Evolutionary conservation across 208 protist genomes (phyloP).

Genomic region (Leishmania arabica): DNA sequence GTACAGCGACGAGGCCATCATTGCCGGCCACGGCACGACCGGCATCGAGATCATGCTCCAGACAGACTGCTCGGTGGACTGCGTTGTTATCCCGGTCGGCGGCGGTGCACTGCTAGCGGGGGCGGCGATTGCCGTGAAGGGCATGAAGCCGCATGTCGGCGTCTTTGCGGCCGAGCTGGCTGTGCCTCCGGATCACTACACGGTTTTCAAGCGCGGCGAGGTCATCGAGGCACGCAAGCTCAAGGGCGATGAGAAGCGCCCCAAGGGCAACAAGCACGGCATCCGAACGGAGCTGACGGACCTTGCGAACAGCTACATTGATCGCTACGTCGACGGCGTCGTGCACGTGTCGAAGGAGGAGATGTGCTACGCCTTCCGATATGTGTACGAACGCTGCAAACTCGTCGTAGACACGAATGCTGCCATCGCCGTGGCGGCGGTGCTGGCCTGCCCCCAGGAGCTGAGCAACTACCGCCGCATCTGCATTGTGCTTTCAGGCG

Average conservation of each 20-base stretch:
- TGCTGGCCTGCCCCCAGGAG: slow-evolving; percentile 43
- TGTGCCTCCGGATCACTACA: slow-evolving; percentile 27
- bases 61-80: slow-evolving; percentile 78
- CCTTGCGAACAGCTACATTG: slow-evolving; percentile 39
- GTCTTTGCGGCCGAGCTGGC: slow-evolving; percentile 88
- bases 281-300: slow-evolving; percentile 26
- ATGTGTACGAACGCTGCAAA: slow-evolving; percentile 81
- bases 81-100: slow-evolving; percentile 87
- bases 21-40: slow-evolving; percentile 90
- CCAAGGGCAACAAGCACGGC: slow-evolving; percentile 16
- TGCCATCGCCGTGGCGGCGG: slow-evolving; percentile 72
- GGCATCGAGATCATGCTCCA: slow-evolving; percentile 91
- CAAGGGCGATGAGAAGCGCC: not conserved
- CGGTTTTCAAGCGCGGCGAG: slow-evolving; percentile 49
- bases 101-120: slow-evolving; percentile 90
- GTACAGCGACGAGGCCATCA: slow-evolving; percentile 90
- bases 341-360: slow-evolving; percentile 56
- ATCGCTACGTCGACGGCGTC: slow-evolving; percentile 63
- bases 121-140: slow-evolving; percentile 87
- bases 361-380: slow-evolving; percentile 69
- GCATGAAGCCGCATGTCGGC: slow-evolving; percentile 85
- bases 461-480: slow-evolving; percentile 46
- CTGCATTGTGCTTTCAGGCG: slow-evolving; percentile 60
- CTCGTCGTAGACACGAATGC: slow-evolving; percentile 76
- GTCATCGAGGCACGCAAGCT: slow-evolving; percentile 18